Conservation (phyloP, 75 land plant genomes). For the Adiantum capillusveneris region DNA sequence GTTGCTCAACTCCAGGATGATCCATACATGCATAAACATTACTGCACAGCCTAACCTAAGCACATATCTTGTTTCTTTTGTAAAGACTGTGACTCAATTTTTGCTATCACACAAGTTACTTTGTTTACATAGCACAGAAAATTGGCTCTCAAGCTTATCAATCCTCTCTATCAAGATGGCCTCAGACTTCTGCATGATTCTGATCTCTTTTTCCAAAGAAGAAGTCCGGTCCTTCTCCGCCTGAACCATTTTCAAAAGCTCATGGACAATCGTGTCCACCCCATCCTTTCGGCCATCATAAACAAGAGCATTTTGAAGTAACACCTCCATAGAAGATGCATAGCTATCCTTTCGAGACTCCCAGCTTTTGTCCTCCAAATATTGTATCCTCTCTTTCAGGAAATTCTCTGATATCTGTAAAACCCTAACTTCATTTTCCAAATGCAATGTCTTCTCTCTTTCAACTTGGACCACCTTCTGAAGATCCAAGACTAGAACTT, state of each 20-base stretch:
- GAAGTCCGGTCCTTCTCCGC: slow-evolving; percentile 1
- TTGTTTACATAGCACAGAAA: no score
- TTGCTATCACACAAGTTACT: no score
- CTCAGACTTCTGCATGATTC: slow-evolving; percentile 1
- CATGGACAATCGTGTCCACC: background rate
- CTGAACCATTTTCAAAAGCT: slow-evolving; percentile 3
- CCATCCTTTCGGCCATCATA: background rate
- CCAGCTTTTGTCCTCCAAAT: background rate
- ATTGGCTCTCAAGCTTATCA: background rate
- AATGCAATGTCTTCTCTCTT: background rate
- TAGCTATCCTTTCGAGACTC: no score
- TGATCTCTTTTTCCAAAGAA: background rate
- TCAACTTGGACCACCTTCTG: slow-evolving; percentile 3
- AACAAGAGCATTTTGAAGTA: no score
- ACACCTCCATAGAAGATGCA: no score
- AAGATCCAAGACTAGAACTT: background rate
- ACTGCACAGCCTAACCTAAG: no score
- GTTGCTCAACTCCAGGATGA: no score
- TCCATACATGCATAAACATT: no score
- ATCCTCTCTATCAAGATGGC: background rate
- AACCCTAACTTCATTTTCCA: slow-evolving; percentile 1
- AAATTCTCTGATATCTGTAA: slow-evolving; percentile 5
- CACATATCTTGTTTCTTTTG: no score
- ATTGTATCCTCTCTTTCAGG: slow-evolving; percentile 1
- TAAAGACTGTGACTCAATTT: no score